Conservation (phyloP, 176 grass and related monocot genomes). For the Eremochloa ophiuroides region DNA sequence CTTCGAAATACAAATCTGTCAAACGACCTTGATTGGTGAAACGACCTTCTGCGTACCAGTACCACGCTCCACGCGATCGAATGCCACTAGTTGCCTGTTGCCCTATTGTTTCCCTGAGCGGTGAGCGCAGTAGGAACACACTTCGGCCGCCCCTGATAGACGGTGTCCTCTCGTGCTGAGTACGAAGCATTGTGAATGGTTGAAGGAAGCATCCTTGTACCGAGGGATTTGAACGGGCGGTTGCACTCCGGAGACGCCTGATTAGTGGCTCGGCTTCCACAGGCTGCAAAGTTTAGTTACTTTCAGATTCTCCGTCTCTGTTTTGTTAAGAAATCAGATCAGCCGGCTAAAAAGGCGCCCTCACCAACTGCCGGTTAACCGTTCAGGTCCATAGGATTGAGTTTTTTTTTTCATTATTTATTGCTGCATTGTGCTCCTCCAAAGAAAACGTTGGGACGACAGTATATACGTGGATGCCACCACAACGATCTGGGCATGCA, state of each 20-base stretch:
- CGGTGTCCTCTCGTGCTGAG: neutral
- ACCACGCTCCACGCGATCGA: too few species aligned
- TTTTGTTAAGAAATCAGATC: neutral
- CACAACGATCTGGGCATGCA: too few species aligned
- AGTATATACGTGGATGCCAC: neutral
- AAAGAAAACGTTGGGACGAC: neutral
- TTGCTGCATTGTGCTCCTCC: neutral
- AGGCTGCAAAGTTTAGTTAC: neutral
- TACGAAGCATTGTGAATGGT: neutral
- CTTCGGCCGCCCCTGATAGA: too few species aligned
- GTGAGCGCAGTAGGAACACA: too few species aligned
- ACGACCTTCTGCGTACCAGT: too few species aligned
- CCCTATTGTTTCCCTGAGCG: too few species aligned
- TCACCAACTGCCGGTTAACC: conserved; percentile 25
- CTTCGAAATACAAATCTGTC: too few species aligned
- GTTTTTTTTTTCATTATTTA: neutral
- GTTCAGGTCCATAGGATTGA: neutral
- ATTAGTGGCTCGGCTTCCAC: neutral
- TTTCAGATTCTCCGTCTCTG: neutral
- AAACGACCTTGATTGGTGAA: too few species aligned
- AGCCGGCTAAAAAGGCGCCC: neutral
- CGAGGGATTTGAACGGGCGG: neutral
- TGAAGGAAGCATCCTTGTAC: neutral
- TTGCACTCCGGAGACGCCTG: neutral
- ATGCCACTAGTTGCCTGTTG: too few species aligned